phyloP scores from a whole-genome alignment of 108 stramenopile species.

The Conticribra weissflogii region DNA sequence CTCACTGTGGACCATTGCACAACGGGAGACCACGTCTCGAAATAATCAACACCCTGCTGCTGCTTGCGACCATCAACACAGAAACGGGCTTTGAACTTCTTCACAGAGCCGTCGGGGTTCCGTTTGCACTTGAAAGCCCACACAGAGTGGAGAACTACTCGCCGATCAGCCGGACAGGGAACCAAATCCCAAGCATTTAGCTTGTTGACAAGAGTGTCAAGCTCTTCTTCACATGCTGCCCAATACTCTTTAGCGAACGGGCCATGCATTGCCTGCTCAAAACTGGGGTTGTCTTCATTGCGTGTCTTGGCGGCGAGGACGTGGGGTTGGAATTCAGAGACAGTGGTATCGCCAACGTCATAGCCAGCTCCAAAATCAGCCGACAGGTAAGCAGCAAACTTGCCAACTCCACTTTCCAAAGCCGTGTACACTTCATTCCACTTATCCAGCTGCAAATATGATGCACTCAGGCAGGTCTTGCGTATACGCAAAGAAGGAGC shows the following conservation, averaged over 20 bases:
- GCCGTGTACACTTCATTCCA: not conserved
- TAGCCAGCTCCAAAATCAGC: not conserved
- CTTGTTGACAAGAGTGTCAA: slow-evolving; percentile 14
- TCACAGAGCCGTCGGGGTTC: slow-evolving; percentile 45
- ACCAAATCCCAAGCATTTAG: slow-evolving; percentile 31
- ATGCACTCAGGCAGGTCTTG: not conserved
- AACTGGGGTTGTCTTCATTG: slow-evolving; percentile 43
- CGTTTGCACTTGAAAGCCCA: slow-evolving; percentile 59
- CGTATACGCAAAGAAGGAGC: not conserved
- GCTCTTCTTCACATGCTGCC: slow-evolving; percentile 21
- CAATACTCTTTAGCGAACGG: slow-evolving; percentile 27
- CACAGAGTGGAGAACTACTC: slow-evolving; percentile 40
- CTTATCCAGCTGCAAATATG: not conserved
- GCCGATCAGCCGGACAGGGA: not conserved
- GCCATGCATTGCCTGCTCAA: slow-evolving; percentile 34
- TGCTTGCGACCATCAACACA: slow-evolving; percentile 46
- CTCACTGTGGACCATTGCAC: slow-evolving; percentile 49
- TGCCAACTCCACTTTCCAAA: not conserved
- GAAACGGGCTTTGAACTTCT: slow-evolving; percentile 53
- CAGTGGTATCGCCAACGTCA: not conserved
- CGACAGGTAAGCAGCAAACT: not conserved
- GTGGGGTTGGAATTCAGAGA: slow-evolving; percentile 14
- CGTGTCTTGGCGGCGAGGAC: slow-evolving; percentile 32
- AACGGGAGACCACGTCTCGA: slow-evolving; percentile 52
- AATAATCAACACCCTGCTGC: slow-evolving; percentile 16